Evolutionary conservation across 805 yeast species (phyloP).

Genomic region (Ogataea ramenticola): DNA sequence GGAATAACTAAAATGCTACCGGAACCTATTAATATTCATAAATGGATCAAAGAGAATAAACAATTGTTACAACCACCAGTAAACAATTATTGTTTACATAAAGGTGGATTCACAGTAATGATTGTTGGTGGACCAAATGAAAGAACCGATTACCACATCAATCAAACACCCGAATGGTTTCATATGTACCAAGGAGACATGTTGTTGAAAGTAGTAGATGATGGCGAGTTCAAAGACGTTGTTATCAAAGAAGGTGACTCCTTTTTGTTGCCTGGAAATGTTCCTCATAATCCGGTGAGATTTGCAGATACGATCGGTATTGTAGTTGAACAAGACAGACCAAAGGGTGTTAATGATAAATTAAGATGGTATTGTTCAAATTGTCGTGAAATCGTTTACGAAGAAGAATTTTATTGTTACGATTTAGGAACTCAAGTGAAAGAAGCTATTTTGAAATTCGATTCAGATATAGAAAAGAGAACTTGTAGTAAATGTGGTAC

Average conservation of each 20-base stretch:
- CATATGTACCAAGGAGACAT: slow-evolving; percentile 81
- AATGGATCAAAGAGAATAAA: slow-evolving; percentile 75
- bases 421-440: slow-evolving; percentile 91
- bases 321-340: slow-evolving; percentile 90
- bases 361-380: slow-evolving; percentile 82
- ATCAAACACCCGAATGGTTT: slow-evolving; percentile 93
- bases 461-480: slow-evolving; percentile 50
- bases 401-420: slow-evolving; percentile 61
- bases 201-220: slow-evolving; percentile 78
- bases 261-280: slow-evolving; percentile 76
- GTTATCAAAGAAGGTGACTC: slow-evolving; percentile 79
- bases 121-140: slow-evolving; percentile 95
- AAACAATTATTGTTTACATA: slow-evolving; percentile 80
- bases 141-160: slow-evolving; percentile 87
- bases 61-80: slow-evolving; percentile 85
- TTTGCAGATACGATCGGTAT: slow-evolving; percentile 81
- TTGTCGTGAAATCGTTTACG: slow-evolving; percentile 61
- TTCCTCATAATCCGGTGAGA: slow-evolving; percentile 87
- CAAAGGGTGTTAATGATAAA: slow-evolving; percentile 59
- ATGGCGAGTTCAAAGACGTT: slow-evolving; percentile 68
- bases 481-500: slow-evolving; percentile 75
- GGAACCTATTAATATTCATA: slow-evolving; percentile 68
- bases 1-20: slow-evolving; percentile 33
- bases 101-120: slow-evolving; percentile 93
- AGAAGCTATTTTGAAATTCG: slow-evolving; percentile 68